Evolutionary conservation across 106 monocot species (phyloP).

Genomic region (Dendrobium huoshanense): DNA sequence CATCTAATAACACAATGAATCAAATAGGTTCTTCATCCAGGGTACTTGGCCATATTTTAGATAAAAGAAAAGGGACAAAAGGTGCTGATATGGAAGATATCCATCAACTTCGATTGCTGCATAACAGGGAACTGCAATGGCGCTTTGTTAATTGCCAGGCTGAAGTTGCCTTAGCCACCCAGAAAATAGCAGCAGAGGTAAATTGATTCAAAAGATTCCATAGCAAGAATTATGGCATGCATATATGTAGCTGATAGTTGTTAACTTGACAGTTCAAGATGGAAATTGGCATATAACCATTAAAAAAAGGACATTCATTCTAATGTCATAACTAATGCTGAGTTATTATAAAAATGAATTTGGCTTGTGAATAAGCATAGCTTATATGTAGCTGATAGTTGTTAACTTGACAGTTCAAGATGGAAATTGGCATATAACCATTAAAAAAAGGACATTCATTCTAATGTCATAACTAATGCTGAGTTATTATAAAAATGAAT

Average conservation of each 20-base stretch:
- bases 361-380: neutral
- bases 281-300: too few relatives aligned
- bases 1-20: conserved; percentile 15
- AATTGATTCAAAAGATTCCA: neutral
- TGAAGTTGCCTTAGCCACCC: conserved; percentile 30
- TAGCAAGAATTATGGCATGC: too few relatives aligned
- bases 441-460: too few relatives aligned
- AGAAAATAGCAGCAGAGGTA: conserved; percentile 73
- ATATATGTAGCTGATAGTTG: too few relatives aligned
- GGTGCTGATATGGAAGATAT: conserved; percentile 34
- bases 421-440: too few relatives aligned
- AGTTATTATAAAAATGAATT: neutral
- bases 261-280: too few relatives aligned
- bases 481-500: neutral
- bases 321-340: too few relatives aligned
- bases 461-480: too few relatives aligned
- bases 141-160: conserved; percentile 63
- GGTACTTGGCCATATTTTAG: conserved; percentile 22
- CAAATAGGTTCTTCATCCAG: conserved; percentile 13
- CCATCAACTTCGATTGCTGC: conserved; percentile 45
- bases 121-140: conserved; percentile 80
- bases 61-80: conserved; percentile 39
- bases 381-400: neutral
- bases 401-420: too few relatives aligned
- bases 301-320: too few relatives aligned